These are phyloP conservation scores for Verticillium klebahnii DNA, from an alignment of 2,329 filamentous ascomycete species.

Conservation along the genomic window DNA sequence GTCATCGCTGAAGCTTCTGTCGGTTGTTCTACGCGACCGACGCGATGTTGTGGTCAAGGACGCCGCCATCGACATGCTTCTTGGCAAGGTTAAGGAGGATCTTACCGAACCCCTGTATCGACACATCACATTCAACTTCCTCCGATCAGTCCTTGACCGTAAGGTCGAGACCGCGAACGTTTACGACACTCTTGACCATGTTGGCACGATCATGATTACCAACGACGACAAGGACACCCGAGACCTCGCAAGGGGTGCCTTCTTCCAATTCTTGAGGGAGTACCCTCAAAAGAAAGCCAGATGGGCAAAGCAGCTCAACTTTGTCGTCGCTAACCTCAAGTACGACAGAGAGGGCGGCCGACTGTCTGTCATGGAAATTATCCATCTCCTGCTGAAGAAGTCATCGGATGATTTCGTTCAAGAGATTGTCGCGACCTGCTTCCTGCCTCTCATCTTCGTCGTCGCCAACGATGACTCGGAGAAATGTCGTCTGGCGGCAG, in stretches of 20 bases:
- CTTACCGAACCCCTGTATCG: conserved; percentile 90
- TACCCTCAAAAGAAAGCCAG: conserved; percentile 89
- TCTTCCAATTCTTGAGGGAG: conserved; percentile 89
- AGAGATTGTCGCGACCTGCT: conserved; percentile 75
- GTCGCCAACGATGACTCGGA: conserved; percentile 84
- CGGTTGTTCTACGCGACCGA: conserved; percentile 78
- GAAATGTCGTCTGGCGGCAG: conserved; percentile 79
- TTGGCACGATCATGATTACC: conserved; percentile 89
- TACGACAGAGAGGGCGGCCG: conserved; percentile 87
- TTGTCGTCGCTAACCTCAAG: conserved; percentile 84
- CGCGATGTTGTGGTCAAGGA: conserved; percentile 73
- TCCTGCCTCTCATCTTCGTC: conserved; percentile 79
- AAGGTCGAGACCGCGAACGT: conserved; percentile 82
- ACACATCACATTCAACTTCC: conserved; percentile 90
- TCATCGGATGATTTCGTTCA: conserved; percentile 77
- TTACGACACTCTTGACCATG: conserved; percentile 87
- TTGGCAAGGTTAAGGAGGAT: conserved; percentile 79
- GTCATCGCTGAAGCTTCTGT: conserved; percentile 82
- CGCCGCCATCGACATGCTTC: conserved; percentile 73
- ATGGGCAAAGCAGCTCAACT: conserved; percentile 84
- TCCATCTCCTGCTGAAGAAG: conserved; percentile 83
- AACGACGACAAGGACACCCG: conserved; percentile 88
- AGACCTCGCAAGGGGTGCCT: conserved; percentile 82
- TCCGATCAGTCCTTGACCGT: conserved; percentile 80
- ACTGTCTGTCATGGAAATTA: conserved; percentile 86